Evolutionary conservation across 495 filamentous ascomycete genomes (phyloP).

Genomic region (Xylaria intraflava): DNA sequence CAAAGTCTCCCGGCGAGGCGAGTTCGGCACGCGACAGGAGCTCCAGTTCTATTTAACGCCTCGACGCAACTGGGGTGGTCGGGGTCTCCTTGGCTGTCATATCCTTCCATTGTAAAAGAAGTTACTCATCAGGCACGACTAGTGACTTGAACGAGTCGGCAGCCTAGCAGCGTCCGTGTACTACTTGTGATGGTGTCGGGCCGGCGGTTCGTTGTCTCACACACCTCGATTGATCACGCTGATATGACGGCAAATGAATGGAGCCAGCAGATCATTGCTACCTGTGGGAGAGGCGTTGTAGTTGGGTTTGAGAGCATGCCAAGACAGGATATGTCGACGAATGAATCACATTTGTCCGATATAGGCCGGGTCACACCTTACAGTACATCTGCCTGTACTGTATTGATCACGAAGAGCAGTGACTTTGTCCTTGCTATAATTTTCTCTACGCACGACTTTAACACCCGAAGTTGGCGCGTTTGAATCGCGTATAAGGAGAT

Average conservation of each 20-base stretch:
- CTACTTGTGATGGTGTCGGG: neutral
- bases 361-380: neutral
- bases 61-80: constrained; percentile 75
- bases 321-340: neutral
- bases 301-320: neutral
- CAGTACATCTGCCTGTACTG: neutral
- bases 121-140: neutral
- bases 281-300: neutral
- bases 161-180: neutral
- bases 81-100: constrained; percentile 84
- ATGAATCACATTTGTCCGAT: neutral
- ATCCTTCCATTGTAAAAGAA: constrained; percentile 58
- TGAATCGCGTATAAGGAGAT: neutral
- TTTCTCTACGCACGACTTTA: neutral
- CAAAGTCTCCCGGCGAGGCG: constrained; percentile 54
- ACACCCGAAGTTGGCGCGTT: neutral
- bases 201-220: neutral
- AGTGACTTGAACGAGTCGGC: neutral
- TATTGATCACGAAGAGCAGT: neutral
- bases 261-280: neutral
- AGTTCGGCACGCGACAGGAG: constrained; percentile 42
- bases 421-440: neutral
- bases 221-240: neutral
- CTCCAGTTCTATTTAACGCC: constrained; percentile 66
- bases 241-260: neutral